Conservation (phyloP, 805 yeast species). For the Kuraishia capsulata region DNA sequence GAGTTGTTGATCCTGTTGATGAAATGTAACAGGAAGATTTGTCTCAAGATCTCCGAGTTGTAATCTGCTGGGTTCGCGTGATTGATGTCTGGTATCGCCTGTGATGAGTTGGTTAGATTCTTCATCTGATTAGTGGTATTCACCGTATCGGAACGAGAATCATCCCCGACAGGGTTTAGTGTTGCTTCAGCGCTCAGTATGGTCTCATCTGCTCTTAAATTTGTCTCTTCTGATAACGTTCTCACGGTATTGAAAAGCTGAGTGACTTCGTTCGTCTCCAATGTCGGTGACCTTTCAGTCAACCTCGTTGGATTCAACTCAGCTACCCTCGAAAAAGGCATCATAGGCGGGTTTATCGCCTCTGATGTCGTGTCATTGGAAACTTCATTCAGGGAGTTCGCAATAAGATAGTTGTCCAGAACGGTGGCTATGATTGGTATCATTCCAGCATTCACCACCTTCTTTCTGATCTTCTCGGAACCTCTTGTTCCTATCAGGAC, state of each 20-base stretch:
- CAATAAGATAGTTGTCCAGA: constrained; percentile 66
- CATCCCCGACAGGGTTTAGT: background rate
- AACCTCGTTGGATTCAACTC: background rate
- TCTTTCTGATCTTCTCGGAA: constrained; percentile 72
- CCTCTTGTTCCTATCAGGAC: constrained; percentile 92
- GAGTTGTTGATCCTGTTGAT: constrained; percentile 16
- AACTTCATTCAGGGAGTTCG: background rate
- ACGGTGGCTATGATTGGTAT: constrained; percentile 88
- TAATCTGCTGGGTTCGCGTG: constrained; percentile 5
- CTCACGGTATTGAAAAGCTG: constrained; percentile 1
- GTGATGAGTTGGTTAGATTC: background rate
- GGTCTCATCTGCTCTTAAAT: constrained; percentile 1
- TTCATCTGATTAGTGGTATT: background rate
- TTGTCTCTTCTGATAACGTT: background rate
- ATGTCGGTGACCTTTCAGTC: background rate
- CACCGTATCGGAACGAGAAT: background rate
- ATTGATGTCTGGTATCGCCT: background rate
- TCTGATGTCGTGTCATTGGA: too few relatives aligned
- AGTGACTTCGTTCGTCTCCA: background rate
- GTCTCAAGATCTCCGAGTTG: constrained; percentile 14
- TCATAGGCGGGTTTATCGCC: background rate
- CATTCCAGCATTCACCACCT: constrained; percentile 87
- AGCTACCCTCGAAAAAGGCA: background rate
- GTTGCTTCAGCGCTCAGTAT: background rate
- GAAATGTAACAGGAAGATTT: constrained; percentile 17